phyloP scores from a whole-genome alignment of 2,329 filamentous ascomycete species.

The Colletotrichum kahawae region DNA sequence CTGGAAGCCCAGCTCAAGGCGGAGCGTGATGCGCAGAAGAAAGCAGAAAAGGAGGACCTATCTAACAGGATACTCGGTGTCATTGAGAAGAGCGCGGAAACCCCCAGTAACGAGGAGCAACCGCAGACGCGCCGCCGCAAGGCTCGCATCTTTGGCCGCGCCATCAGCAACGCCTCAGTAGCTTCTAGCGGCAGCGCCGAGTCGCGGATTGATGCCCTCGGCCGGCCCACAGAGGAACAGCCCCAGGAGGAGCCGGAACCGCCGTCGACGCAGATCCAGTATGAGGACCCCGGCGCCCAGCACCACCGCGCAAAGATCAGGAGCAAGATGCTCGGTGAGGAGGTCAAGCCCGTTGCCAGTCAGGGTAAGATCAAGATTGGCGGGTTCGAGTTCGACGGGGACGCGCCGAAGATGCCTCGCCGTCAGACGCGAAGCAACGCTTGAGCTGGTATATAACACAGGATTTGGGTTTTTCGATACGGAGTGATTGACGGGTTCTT shows the following conservation, averaged over 20 bases:
- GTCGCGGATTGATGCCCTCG: constrained; percentile 24
- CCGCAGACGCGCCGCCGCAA: constrained; percentile 30
- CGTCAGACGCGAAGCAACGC: constrained; percentile 10
- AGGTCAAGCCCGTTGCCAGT: neutral
- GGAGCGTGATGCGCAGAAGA: constrained; percentile 27
- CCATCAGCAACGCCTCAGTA: constrained; percentile 61
- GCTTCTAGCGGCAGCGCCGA: constrained; percentile 53
- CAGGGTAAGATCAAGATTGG: constrained; percentile 10
- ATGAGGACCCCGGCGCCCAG: constrained; percentile 55
- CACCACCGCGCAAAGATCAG: constrained; percentile 48
- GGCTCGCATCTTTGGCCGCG: constrained; percentile 61
- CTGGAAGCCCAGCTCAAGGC: constrained; percentile 22
- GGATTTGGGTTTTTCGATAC: neutral
- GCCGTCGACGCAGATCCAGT: constrained; percentile 58
- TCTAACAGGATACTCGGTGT: constrained; percentile 48
- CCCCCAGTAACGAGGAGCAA: constrained; percentile 20
- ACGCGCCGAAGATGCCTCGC: neutral
- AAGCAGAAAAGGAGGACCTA: constrained; percentile 45
- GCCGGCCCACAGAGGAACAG: neutral
- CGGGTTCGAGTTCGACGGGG: constrained; percentile 11
- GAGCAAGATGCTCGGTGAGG: constrained; percentile 42
- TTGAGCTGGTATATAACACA: neutral
- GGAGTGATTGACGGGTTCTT: neutral
- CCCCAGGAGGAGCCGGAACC: constrained; percentile 29
- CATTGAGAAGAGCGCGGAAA: constrained; percentile 36